These are phyloP conservation scores for Myotisia sp. DNA, from an alignment of 2,329 filamentous ascomycete genomes.

Conservation along the genomic window DNA sequence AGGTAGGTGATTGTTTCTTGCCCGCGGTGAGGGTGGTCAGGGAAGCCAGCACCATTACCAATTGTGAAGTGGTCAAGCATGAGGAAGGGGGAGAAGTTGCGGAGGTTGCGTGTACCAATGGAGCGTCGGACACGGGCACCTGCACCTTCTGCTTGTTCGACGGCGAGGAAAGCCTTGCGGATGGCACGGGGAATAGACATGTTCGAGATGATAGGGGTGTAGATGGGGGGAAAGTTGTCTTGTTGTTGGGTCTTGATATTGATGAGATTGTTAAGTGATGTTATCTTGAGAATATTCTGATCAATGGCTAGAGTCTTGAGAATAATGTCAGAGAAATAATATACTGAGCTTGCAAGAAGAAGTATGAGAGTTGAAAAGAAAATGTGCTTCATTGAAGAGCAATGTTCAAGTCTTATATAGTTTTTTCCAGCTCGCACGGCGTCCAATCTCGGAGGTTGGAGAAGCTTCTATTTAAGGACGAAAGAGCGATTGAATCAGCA, in stretches of 20 bases:
- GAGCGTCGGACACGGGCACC: constrained; percentile 77
- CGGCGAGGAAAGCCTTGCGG: constrained; percentile 66
- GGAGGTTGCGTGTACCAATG: constrained; percentile 68
- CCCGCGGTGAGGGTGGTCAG: constrained; percentile 70
- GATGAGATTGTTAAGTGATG: constrained; percentile 1
- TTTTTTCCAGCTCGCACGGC: too few species aligned
- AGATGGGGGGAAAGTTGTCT: too few species aligned
- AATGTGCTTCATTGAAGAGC: constrained; percentile 21
- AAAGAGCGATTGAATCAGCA: too few species aligned
- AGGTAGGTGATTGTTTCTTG: constrained; percentile 88
- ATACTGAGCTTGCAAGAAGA: constrained; percentile 22
- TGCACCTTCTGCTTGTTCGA: constrained; percentile 75
- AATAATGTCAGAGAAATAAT: constrained; percentile 14
- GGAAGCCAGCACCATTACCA: constrained; percentile 69
- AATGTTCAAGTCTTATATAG: constrained; percentile 20
- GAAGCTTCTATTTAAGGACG: too few species aligned
- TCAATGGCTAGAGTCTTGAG: too few species aligned
- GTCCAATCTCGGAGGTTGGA: too few species aligned
- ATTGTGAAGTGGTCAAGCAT: constrained; percentile 93
- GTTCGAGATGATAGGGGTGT: constrained; percentile 11
- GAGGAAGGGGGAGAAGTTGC: constrained; percentile 81
- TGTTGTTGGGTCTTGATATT: too few species aligned
- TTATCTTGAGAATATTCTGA: too few species aligned
- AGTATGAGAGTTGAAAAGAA: constrained; percentile 25
- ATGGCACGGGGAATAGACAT: constrained; percentile 63